Percentiles rank a stretch among this genome's conserved stretches.
Evolutionary conservation across 306 rosid genomes (phyloP).

Genomic region (Sechiopsis laciniata): DNA sequence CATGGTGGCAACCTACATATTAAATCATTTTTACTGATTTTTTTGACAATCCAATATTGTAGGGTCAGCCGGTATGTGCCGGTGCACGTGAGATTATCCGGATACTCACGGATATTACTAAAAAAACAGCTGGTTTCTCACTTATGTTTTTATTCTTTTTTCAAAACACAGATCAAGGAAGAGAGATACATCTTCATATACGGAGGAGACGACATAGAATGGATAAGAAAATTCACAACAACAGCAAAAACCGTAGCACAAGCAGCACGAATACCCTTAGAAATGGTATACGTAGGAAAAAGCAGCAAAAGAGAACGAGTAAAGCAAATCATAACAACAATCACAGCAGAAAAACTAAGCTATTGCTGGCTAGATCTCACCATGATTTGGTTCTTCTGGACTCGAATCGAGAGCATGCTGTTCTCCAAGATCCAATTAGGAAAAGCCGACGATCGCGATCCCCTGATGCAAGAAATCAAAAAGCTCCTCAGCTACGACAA

Average conservation of each 20-base stretch:
- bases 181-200: slow-evolving; percentile 43
- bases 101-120: no score
- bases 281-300: slow-evolving; percentile 55
- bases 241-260: slow-evolving; percentile 35
- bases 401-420: slow-evolving; percentile 56
- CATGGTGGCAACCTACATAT: no score
- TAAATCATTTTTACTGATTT: no score
- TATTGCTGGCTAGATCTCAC: slow-evolving; percentile 41
- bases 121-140: background rate
- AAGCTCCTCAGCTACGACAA: slow-evolving; percentile 49
- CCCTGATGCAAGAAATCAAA: slow-evolving; percentile 44
- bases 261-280: slow-evolving; percentile 35
- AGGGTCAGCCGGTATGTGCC: no score
- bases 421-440: slow-evolving; percentile 49
- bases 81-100: no score
- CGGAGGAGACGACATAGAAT: slow-evolving; percentile 49
- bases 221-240: slow-evolving; percentile 46
- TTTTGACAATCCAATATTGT: no score
- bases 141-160: no score
- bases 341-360: slow-evolving; percentile 35
- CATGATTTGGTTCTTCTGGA: slow-evolving; percentile 68
- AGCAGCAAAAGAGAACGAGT: slow-evolving; percentile 46
- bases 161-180: slow-evolving; percentile 39
- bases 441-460: slow-evolving; percentile 34
- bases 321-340: slow-evolving; percentile 27